Evolutionary conservation across 345 rosid species (phyloP).

Genomic region (Gossypium raimondii): DNA sequence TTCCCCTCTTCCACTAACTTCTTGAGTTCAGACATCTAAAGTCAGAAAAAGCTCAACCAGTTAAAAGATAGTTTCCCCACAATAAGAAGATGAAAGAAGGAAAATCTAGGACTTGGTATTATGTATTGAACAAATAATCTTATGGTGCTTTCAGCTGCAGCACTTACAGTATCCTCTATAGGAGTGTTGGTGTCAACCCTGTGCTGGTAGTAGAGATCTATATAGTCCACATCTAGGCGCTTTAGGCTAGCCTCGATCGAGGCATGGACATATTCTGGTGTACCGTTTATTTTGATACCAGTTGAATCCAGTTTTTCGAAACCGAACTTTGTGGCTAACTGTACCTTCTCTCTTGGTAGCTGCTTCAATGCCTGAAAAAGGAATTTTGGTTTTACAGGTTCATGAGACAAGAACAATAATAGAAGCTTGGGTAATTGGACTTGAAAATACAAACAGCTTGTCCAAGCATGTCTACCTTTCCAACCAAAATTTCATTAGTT

Average conservation of each 20-base stretch:
- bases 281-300: conserved; percentile 14
- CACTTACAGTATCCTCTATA: conserved; percentile 34
- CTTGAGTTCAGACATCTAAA: conserved; percentile 18
- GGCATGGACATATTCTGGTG: conserved; percentile 27
- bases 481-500: conserved; percentile 7
- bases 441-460: background rate
- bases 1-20: conserved; percentile 17
- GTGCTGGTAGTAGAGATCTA: conserved; percentile 38
- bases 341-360: conserved; percentile 31
- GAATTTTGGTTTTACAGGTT: background rate
- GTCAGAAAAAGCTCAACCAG: background rate
- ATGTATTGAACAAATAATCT: background rate
- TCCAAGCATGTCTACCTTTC: conserved; percentile 22
- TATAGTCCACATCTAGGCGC: conserved; percentile 31
- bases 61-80: background rate
- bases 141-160: background rate
- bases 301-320: background rate
- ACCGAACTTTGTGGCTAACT: conserved; percentile 42
- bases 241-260: conserved; percentile 32
- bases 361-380: conserved; percentile 32
- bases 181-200: conserved; percentile 25
- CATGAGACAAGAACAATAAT: background rate
- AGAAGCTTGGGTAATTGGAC: background rate
- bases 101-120: too few species aligned
- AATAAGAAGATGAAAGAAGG: background rate